A percentile compares a stretch with the other conserved stretches of the same genome.
Evolutionary conservation across 2,329 filamentous ascomycete species (phyloP).

Genomic region (Arthroderma sp.): DNA sequence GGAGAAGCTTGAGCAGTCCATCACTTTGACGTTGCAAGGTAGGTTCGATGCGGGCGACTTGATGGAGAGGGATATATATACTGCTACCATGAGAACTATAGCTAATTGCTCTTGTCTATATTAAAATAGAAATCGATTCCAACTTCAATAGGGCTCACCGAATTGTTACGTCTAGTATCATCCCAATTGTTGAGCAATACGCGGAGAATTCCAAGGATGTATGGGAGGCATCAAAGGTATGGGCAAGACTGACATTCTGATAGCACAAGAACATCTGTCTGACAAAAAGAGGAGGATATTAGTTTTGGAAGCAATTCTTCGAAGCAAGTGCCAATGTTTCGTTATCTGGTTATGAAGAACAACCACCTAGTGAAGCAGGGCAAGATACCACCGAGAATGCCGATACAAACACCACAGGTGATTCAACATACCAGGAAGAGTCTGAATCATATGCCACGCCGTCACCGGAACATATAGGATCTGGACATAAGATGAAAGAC

Average conservation of each 20-base stretch:
- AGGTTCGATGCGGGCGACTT: constrained; percentile 8
- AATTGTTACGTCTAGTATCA: constrained; percentile 85
- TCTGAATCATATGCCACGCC: constrained; percentile 33
- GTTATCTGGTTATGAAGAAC: constrained; percentile 84
- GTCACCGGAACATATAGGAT: constrained; percentile 21
- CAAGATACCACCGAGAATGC: constrained; percentile 42
- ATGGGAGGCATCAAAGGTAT: constrained; percentile 90
- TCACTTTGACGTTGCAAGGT: constrained; percentile 91
- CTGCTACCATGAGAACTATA: background rate
- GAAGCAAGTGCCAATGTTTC: constrained; percentile 97
- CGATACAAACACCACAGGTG: constrained; percentile 44
- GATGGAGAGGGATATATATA: background rate
- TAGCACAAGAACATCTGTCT: background rate
- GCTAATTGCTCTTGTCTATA: background rate
- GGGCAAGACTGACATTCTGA: background rate
- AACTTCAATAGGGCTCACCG: constrained; percentile 96
- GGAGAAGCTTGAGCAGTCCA: constrained; percentile 90
- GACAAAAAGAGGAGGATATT: constrained; percentile 5
- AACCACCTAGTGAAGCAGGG: constrained; percentile 48
- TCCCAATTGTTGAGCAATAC: constrained; percentile 91
- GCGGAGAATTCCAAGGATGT: constrained; percentile 85
- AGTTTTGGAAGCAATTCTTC: constrained; percentile 99
- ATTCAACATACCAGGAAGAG: constrained; percentile 31
- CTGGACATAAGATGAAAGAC: constrained; percentile 19
- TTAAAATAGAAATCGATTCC: constrained; percentile 72